Evolutionary conservation across 2,329 filamentous ascomycete species (phyloP).

Genomic region (Colletotrichum tofieldiae): DNA sequence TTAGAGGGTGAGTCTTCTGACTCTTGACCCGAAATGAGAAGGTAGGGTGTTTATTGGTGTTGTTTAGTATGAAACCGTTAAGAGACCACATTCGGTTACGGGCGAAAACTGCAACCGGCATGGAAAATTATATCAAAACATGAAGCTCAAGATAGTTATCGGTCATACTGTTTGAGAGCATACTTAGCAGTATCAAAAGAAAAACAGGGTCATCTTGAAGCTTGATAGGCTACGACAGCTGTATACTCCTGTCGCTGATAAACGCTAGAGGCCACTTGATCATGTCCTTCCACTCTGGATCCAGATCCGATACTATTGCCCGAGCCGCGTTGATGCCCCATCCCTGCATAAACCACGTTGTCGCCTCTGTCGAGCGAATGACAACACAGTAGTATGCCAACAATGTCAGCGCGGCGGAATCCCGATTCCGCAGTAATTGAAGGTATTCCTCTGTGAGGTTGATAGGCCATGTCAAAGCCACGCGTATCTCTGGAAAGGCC

Average conservation of each 20-base stretch:
- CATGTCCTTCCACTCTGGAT: constrained; percentile 35
- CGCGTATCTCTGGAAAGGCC: constrained; percentile 44
- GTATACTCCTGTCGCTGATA: constrained; percentile 35
- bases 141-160: too few species aligned
- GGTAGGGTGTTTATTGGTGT: neutral
- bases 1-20: neutral
- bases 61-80: neutral
- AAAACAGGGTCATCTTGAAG: neutral
- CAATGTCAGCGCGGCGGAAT: constrained; percentile 44
- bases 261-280: constrained; percentile 39
- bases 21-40: neutral
- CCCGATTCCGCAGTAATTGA: constrained; percentile 42
- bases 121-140: neutral
- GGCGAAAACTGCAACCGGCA: neutral
- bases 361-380: constrained; percentile 43
- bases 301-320: constrained; percentile 29
- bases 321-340: constrained; percentile 37
- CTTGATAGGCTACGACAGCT: constrained; percentile 8
- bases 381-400: constrained; percentile 48
- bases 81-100: neutral
- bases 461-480: constrained; percentile 47
- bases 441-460: constrained; percentile 45
- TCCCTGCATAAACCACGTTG: constrained; percentile 44
- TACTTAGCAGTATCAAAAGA: neutral
- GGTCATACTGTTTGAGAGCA: too few species aligned